These are phyloP conservation scores for Helenozyma baotianmanensis DNA, from an alignment of 805 yeast genomes.

Conservation along the genomic window DNA sequence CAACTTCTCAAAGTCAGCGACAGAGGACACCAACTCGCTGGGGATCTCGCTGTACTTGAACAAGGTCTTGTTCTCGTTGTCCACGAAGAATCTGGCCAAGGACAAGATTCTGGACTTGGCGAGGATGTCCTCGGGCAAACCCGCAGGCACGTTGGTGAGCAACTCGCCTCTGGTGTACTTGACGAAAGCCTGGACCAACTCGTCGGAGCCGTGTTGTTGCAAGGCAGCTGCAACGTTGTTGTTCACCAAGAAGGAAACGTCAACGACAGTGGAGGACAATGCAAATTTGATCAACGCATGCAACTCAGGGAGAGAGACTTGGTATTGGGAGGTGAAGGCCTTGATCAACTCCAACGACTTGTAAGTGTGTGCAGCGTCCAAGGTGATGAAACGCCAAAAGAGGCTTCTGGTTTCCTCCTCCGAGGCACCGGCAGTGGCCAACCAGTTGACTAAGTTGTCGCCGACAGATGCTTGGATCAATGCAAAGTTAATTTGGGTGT, in stretches of 20 bases:
- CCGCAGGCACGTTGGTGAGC: constrained; percentile 18
- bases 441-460: constrained; percentile 33
- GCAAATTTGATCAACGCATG: constrained; percentile 32
- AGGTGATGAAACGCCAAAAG: constrained; percentile 36
- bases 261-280: constrained; percentile 33
- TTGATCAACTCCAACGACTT: constrained; percentile 33
- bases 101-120: constrained; percentile 38
- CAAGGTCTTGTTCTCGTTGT: constrained; percentile 18
- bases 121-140: constrained; percentile 22
- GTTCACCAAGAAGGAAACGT: constrained; percentile 39
- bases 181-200: constrained; percentile 25
- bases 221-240: constrained; percentile 35
- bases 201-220: constrained; percentile 21
- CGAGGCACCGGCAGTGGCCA: constrained; percentile 26
- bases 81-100: constrained; percentile 35
- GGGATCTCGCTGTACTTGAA: constrained; percentile 38
- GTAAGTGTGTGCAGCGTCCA: constrained; percentile 28
- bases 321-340: constrained; percentile 26
- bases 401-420: constrained; percentile 24
- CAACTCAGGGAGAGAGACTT: constrained; percentile 22
- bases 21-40: constrained; percentile 20
- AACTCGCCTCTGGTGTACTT: constrained; percentile 34
- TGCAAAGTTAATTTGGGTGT: constrained; percentile 27
- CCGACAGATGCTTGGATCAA: constrained; percentile 35
- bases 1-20: constrained; percentile 34